Percentiles rank a stretch among this genome's conserved stretches.
These are phyloP conservation scores for Platanus orientalis DNA, from an alignment of 164 flowering plant species.

Conservation along the genomic window DNA sequence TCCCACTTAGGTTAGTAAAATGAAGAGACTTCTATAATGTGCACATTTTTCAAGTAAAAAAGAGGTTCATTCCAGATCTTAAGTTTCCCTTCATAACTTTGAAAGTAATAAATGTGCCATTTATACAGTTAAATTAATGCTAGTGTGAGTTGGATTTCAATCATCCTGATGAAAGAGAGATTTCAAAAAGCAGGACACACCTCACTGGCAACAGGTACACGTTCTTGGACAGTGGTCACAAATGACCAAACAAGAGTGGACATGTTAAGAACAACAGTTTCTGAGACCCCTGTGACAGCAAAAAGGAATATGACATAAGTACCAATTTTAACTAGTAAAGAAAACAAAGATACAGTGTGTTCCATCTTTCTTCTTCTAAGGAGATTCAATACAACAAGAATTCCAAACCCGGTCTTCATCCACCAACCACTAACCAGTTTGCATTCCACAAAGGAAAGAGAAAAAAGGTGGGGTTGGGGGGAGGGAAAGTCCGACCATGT, in stretches of 20 bases:
- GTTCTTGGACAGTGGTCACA: constrained; percentile 83
- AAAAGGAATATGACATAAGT: constrained; percentile 2
- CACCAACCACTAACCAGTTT: not conserved
- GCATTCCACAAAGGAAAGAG: not conserved
- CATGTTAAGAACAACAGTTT: constrained; percentile 93
- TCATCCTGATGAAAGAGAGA: not conserved
- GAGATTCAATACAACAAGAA: not conserved
- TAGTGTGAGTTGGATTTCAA: too few species aligned
- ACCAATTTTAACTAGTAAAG: not conserved
- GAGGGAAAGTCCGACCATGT: too few species aligned
- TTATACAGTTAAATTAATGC: not conserved
- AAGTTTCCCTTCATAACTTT: not conserved
- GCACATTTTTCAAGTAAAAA: not conserved
- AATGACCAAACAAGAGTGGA: constrained; percentile 92
- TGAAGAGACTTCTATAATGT: too few species aligned
- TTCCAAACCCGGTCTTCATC: not conserved
- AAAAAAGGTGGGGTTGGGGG: not conserved
- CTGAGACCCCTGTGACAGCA: constrained; percentile 69
- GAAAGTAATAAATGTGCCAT: not conserved
- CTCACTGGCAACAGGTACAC: constrained; percentile 97
- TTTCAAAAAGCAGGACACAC: constrained; percentile 28
- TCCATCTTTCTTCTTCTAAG: not conserved
- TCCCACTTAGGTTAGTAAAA: too few species aligned
- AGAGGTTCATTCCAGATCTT: not conserved
- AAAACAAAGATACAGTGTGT: not conserved